Base-by-base conservation (phyloP, 306 rosid species). In the Pachyrhizus erosus region DNA sequence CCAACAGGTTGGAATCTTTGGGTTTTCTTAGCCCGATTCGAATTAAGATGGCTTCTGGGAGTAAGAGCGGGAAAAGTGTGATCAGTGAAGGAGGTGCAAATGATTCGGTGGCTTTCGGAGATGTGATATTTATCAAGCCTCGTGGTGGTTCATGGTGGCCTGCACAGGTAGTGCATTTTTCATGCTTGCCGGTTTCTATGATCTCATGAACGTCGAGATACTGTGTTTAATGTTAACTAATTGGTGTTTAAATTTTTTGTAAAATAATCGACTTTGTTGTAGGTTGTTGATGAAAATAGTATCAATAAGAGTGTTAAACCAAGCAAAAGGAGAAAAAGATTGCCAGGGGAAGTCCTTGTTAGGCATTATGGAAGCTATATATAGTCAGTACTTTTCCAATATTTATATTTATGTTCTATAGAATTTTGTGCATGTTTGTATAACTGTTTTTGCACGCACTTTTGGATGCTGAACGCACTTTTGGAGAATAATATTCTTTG, bases 321-420 rank as follows among this genome's bases (percentile, higher is more conserved):
- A 9, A 49, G 85, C 2, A 51, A 75, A 51, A 76, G 70, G 14
- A 34, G 26, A 9, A 66, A 37, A 20, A 12, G 7, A 75, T 75
- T 84, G 23, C 24, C 85, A 0, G 79, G 76, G 62, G 79, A 87
- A 20, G 87, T 90, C 74, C 90, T 84, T 79, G 97, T 93, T 83
- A 84, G 96, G 91, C 80, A 88, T 26, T 93, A 91, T 17, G 97
- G 97, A 87, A 89, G 91, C 80, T 88, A 88, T 75, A 66, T 65
- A 57, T 87, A 81, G 96, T 89, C 27, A 66, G 89, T 87, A 76
- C 61, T 62, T 74, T 82, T 73, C 24, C 54, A 6, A n/a, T n/a
- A 21, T 12, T 11, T 51, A 18, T 79, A 34, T 51, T 26, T 67
- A 33, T 79, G 33, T 75, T 74, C 46, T 69, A 8, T 65, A 13